Evolutionary conservation across 805 yeast species (phyloP).

Genomic region (Kodamaea fukazawae): DNA sequence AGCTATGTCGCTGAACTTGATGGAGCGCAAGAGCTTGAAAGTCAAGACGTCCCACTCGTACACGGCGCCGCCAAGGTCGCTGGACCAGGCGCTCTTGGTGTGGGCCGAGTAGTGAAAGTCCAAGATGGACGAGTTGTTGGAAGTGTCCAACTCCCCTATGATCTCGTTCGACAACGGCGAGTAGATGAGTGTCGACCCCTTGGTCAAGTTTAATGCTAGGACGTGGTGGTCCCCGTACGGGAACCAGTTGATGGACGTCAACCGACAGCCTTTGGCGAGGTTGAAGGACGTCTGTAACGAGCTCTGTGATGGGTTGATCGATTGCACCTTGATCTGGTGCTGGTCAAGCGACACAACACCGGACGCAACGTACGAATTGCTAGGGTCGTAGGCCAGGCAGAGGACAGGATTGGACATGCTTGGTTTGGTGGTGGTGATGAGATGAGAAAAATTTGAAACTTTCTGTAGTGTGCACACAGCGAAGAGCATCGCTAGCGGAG

Average conservation of each 20-base stretch:
- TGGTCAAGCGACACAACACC: conserved; percentile 67
- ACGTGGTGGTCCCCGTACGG: conserved; percentile 37
- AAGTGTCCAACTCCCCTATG: conserved; percentile 48
- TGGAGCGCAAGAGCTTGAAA: conserved; percentile 40
- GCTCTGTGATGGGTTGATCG: conserved; percentile 42
- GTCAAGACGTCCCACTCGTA: conserved; percentile 59
- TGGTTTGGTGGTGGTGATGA: conserved; percentile 7
- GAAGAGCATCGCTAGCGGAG: no score
- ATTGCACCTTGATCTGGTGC: conserved; percentile 65
- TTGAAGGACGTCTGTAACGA: conserved; percentile 47
- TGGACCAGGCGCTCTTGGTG: conserved; percentile 52
- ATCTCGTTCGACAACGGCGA: conserved; percentile 65
- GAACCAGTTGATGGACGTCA: conserved; percentile 57
- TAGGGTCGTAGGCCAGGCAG: conserved; percentile 56
- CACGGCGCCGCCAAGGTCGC: conserved; percentile 57
- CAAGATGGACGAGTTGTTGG: conserved; percentile 44
- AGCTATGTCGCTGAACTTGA: conserved; percentile 39
- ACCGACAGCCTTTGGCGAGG: conserved; percentile 49
- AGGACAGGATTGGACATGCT: conserved; percentile 25
- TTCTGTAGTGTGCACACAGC: not conserved
- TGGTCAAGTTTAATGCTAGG: conserved; percentile 61
- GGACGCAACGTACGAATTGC: conserved; percentile 61
- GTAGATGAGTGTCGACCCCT: conserved; percentile 62
- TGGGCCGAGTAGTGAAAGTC: conserved; percentile 45
- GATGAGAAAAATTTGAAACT: conserved; percentile 5